These are phyloP conservation scores for Maudiozyma turicensis DNA, from an alignment of 805 yeast genomes.

Conservation along the genomic window DNA sequence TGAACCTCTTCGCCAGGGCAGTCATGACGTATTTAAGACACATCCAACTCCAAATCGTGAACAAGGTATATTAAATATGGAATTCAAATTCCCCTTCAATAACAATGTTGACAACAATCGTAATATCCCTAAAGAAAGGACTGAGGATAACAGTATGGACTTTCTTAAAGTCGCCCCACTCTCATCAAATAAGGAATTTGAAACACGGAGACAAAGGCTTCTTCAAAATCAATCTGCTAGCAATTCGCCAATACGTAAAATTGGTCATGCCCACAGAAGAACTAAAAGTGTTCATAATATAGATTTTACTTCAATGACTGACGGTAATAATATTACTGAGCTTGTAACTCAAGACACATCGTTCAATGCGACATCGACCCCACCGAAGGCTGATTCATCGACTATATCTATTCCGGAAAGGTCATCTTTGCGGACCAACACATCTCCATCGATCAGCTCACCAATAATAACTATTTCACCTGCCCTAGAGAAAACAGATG, in stretches of 20 bases:
- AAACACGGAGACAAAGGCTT: conserved; percentile 16
- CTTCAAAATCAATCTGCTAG: conserved; percentile 4
- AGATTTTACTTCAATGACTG: conserved; percentile 3
- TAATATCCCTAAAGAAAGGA: not conserved
- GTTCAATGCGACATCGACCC: conserved; percentile 13
- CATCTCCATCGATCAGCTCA: not conserved
- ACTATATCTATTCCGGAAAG: conserved; percentile 8
- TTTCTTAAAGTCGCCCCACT: conserved; percentile 11
- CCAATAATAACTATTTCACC: not conserved
- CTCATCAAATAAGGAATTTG: conserved; percentile 9
- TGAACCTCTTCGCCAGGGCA: conserved; percentile 5
- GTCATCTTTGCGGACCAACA: conserved; percentile 14
- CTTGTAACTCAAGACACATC: not conserved
- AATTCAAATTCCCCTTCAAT: conserved; percentile 19
- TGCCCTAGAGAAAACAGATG: conserved; percentile 5
- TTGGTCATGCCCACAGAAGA: conserved; percentile 23
- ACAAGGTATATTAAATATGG: conserved; percentile 11
- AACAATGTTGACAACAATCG: not conserved
- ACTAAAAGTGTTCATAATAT: conserved; percentile 23
- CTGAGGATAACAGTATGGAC: conserved; percentile 2
- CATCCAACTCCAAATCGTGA: not conserved
- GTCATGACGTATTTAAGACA: not conserved
- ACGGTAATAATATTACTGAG: not conserved
- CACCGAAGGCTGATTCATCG: conserved; percentile 5
- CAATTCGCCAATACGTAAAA: conserved; percentile 6